phyloP scores from a whole-genome alignment of 345 rosid genomes.

The Aurinia saxatilis region DNA sequence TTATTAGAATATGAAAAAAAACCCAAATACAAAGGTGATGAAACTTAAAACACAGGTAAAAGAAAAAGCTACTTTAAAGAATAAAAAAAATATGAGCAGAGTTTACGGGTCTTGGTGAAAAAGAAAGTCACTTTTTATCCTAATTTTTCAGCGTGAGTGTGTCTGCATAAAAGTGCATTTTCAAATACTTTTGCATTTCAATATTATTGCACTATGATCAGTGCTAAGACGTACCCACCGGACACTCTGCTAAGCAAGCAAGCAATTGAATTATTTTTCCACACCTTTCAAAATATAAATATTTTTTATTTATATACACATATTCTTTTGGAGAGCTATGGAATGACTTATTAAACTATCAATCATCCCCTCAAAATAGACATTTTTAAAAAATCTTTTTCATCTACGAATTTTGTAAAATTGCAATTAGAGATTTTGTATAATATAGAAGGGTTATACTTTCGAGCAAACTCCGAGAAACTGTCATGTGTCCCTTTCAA shows the following conservation, averaged over 20 bases:
- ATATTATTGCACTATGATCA: slow-evolving; percentile 17
- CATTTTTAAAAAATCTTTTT: no score
- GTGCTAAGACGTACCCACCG: slow-evolving; percentile 12
- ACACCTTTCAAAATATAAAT: neutral
- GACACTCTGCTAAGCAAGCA: slow-evolving; percentile 5
- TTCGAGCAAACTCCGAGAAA: no score
- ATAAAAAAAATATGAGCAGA: slow-evolving; percentile 7
- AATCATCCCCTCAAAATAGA: neutral
- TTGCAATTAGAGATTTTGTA: no score
- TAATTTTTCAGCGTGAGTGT: neutral
- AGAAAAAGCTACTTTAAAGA: no score
- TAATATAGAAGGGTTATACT: no score
- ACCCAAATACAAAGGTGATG: no score
- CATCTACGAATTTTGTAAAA: no score
- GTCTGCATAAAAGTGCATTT: slow-evolving; percentile 22
- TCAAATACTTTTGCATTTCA: slow-evolving; percentile 2
- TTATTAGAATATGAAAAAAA: no score
- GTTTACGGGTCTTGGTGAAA: slow-evolving; percentile 19
- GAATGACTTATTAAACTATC: neutral
- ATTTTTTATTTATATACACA: neutral
- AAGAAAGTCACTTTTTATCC: slow-evolving; percentile 13
- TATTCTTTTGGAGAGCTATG: no score
- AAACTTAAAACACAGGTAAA: no score
- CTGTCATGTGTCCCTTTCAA: no score
- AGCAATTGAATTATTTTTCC: neutral